These are phyloP conservation scores for Eremochloa ophiuroides DNA, from an alignment of 176 grass and related monocot species.

Conservation along the genomic window DNA sequence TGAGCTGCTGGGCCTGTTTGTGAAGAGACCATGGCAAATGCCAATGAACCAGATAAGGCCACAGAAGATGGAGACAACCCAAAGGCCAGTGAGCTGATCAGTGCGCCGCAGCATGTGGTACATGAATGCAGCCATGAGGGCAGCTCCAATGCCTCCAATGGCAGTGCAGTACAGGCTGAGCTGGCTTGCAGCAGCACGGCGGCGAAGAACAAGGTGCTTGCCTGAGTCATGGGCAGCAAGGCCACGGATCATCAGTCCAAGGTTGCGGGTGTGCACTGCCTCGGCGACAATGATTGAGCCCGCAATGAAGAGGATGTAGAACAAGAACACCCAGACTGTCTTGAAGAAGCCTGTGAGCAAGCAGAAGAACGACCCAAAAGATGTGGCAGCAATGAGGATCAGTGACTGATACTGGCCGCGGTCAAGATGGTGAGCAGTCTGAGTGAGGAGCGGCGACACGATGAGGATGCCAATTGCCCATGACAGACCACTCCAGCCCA, in stretches of 20 bases:
- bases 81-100: slow-evolving; percentile 83
- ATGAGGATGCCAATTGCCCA: slow-evolving; percentile 74
- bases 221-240: slow-evolving; percentile 51
- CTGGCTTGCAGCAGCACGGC: slow-evolving; percentile 56
- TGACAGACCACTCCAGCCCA: slow-evolving; percentile 79
- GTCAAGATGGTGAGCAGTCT: slow-evolving; percentile 73
- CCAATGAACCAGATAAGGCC: slow-evolving; percentile 81
- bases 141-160: slow-evolving; percentile 71
- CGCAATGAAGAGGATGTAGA: slow-evolving; percentile 67
- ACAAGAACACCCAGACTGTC: slow-evolving; percentile 80
- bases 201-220: slow-evolving; percentile 56
- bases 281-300: slow-evolving; percentile 52
- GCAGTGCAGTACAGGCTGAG: slow-evolving; percentile 63
- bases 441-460: slow-evolving; percentile 52
- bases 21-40: slow-evolving; percentile 85
- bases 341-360: slow-evolving; percentile 94
- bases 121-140: slow-evolving; percentile 79
- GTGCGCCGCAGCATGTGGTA: slow-evolving; percentile 94
- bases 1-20: slow-evolving; percentile 54
- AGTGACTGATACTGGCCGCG: slow-evolving; percentile 69
- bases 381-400: slow-evolving; percentile 64
- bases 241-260: slow-evolving; percentile 76
- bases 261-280: slow-evolving; percentile 66
- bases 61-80: slow-evolving; percentile 96
- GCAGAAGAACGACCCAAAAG: slow-evolving; percentile 68